Base-by-base conservation (phyloP, 2,329 filamentous ascomycete species). In the Acephala macrosclerotiorum region DNA sequence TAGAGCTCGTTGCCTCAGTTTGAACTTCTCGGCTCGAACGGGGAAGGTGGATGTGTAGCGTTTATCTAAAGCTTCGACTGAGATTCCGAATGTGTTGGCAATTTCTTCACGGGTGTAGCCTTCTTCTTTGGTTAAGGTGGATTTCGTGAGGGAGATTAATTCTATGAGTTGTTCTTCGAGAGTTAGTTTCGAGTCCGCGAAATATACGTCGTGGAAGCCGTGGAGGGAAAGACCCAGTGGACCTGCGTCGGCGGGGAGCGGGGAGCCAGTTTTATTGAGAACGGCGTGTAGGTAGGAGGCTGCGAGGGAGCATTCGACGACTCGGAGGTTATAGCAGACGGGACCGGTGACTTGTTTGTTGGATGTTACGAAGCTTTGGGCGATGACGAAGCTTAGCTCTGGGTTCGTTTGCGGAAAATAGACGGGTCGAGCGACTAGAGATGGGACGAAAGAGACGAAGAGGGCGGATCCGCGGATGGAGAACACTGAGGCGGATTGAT, bases 291-390 rank as follows among this genome's bases (percentile, higher is more conserved):
- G 83, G 74, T 87, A 88, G 26, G 85, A 86, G 2, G 96, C 94
- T 2, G 96, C 96, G 36, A 99, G 85, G 61, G 91, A 96, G 81
- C 93, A 96, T 80, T 99, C 96, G 42, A 97, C 96, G 1, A 99
- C 96, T 33, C 96, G 91, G 26, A 99, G 87, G 79, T 99, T 99
- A 84, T 98, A 99, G 84, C 95, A 93, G 69, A 96, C 90, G 0
- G 95, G 95, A 0, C 91, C 96, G 1, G 95, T 97, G 68, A 95
- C 91, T 75, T 96, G 92, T 81, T 99, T 99, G 83, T 98, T 94
- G 5, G 95, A 92, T 18, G 91, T 91, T 67, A 99, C 91, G 77
- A 97, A 97, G 66, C 92, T 96, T 78, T 99, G 96, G 8, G 94
- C 95, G 71, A 97, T 94, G 70, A 99, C 85, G 79, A 99, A 98